Percentiles rank a stretch among this genome's conserved stretches.
Conservation (phyloP, 352 stramenopile species). For the Pythium apleroticum region DNA sequence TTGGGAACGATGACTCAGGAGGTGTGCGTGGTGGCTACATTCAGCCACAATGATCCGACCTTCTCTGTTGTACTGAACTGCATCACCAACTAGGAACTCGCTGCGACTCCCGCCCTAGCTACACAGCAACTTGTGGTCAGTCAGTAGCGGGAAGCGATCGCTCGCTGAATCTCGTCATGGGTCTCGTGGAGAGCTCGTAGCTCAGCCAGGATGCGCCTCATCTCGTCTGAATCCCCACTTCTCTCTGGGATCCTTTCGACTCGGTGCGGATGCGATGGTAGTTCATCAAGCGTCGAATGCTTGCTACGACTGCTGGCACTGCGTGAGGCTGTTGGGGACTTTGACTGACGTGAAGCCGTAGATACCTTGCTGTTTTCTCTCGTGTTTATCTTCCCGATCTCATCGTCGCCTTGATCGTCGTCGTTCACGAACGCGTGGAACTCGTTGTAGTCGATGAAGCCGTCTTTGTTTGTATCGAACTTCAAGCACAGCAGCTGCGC, state of each 20-base stretch:
- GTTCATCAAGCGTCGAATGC: neutral
- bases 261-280: neutral
- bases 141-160: neutral
- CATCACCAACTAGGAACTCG: too few relatives aligned
- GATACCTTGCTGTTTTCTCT: neutral
- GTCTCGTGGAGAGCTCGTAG: constrained; percentile 40
- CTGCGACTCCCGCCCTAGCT: neutral
- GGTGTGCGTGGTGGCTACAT: neutral
- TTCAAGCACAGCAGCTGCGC: constrained; percentile 46
- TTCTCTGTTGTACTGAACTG: neutral
- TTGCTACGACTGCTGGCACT: neutral
- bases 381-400: neutral
- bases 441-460: constrained; percentile 60
- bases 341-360: too few relatives aligned
- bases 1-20: neutral
- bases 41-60: neutral
- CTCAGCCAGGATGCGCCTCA: constrained; percentile 43
- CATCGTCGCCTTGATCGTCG: neutral
- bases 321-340: neutral
- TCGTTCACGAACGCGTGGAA: constrained; percentile 54
- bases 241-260: neutral
- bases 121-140: neutral
- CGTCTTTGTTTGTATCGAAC: constrained; percentile 54
- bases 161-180: constrained; percentile 37
- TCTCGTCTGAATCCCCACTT: neutral